phyloP scores from a whole-genome alignment of 2,329 filamentous ascomycete species.

The Scedosporium minutisporum region DNA sequence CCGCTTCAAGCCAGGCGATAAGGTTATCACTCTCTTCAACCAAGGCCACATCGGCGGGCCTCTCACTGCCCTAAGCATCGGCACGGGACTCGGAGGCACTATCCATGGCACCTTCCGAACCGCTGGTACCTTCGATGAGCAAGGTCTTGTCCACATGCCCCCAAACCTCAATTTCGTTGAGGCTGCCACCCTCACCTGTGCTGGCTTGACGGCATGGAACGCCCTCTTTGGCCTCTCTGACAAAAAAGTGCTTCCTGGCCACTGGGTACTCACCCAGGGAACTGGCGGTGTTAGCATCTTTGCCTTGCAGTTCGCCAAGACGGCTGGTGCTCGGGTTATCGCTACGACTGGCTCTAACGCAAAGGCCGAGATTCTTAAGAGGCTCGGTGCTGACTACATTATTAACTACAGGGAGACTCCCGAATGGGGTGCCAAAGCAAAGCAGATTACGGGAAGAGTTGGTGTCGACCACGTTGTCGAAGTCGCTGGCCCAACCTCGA shows the following conservation, averaged over 20 bases:
- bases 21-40: slow-evolving; percentile 53
- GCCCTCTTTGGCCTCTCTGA: slow-evolving; percentile 47
- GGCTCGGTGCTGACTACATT: slow-evolving; percentile 39
- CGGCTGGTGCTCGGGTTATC: slow-evolving; percentile 37
- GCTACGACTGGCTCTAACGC: slow-evolving; percentile 35
- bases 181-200: slow-evolving; percentile 48
- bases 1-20: slow-evolving; percentile 41
- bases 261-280: slow-evolving; percentile 57
- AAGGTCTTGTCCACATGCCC: slow-evolving; percentile 56
- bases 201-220: slow-evolving; percentile 57
- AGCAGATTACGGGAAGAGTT: slow-evolving; percentile 29
- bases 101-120: slow-evolving; percentile 60
- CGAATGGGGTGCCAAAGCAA: slow-evolving; percentile 35
- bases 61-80: slow-evolving; percentile 21
- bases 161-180: slow-evolving; percentile 41
- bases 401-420: slow-evolving; percentile 38
- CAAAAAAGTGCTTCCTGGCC: slow-evolving; percentile 38
- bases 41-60: slow-evolving; percentile 39
- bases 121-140: slow-evolving; percentile 58
- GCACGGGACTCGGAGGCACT: slow-evolving; percentile 56
- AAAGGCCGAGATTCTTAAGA: slow-evolving; percentile 32
- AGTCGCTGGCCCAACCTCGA: slow-evolving; percentile 33
- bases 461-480: slow-evolving; percentile 40
- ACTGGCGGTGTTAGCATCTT: slow-evolving; percentile 61
- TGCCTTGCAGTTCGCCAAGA: slow-evolving; percentile 48